Evolutionary conservation across 2,329 filamentous ascomycete species (phyloP), one percentile per base, ranked within the genome.

Genomic region (Fusarium penzigii): DNA sequence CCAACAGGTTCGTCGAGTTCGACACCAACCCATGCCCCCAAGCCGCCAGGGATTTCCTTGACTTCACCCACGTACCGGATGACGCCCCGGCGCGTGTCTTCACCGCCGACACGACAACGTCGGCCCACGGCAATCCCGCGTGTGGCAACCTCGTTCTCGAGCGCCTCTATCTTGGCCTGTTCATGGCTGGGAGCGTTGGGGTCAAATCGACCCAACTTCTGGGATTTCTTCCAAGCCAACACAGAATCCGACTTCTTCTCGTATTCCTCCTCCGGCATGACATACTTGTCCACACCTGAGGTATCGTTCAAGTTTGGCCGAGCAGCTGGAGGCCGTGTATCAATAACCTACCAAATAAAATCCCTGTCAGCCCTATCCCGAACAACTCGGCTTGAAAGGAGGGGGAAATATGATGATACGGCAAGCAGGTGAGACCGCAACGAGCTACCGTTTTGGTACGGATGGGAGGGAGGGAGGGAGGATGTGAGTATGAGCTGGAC

Each of bases 161-260:
- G 80, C 39, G 86, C 86, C 14, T 82, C 80, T 51, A 89, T 76
- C 69, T 89, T 89, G 57, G 89, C 82, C 68, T 90, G 80, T 68
- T 92, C 87, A 17, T 88, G 82, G 54, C 79, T 84, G 16, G 89
- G 85, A 8, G 92, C 90, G 63, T 87, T 80, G 12, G 94, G 94
- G 68, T 97, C 91, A 73, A 99, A 99, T 36, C 94, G 90, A 46
- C 94, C 94, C n/a, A 97, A 83, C 70, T 95, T 92, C 72, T 96
- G 87, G n/a, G 85, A 78, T 75, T 90, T 93, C 75, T 99, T 99
- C 92, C 92, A 97, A 6, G 92, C 90, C 20, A 97, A 82, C 13
- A 99, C 94, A 4, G 89, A 93, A 73, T 97, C 90, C 41, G 85
- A 79, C 67, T 92, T 91, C 66, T 85, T 84, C 69, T 92, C 91